Base-by-base conservation (phyloP, 352 stramenopile genomes). In the Pythium sukuiense region DNA sequence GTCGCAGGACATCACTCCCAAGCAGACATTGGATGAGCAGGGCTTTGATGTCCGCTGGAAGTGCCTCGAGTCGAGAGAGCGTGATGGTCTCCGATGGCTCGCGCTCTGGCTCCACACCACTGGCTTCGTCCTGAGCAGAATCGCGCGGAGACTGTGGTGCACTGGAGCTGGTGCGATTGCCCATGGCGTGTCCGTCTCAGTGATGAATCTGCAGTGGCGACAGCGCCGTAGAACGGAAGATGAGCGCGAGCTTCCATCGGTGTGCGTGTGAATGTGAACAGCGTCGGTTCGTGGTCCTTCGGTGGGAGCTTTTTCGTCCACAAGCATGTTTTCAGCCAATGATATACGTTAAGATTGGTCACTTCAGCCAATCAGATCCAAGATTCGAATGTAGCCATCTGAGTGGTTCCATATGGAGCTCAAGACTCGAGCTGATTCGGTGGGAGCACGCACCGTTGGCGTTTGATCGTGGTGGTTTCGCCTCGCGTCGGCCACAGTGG, bases 1-100 rank as follows among this genome's bases (percentile, higher is more conserved):
- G 59, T 26, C 65, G 65, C 13, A 74, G 69, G 24, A 61, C 55
- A 16, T 74, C 70, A 41, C 56, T 71, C 13, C 70, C 70, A 0
- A 61, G 63, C 18, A 76, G 35, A 45, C 61, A 76, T 30, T 48
- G 55, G 32, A 63, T 64, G 20, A 73, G 6, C 13, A 39, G 33
- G 33, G 57, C 37, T 27, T 71, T 16, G 4, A 50, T 50, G 60
- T 76, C 66, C 0, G 41, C 55, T 11, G 66, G 50, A 27, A 55
- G 37, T 35, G 35, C 33, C 32, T 57, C 46, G 6, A 65, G 8
- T 16, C 18, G 43, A 14, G 43, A 50, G 13, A 29, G 43, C 9
- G 6, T 13, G 2, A 16, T 6, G 20, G 43, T 13, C n/a, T 1
- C n/a, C n/a, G 43, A 6, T 26, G 43, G 43, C 43, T 50, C 43